Evolutionary conservation across 495 filamentous ascomycete genomes (phyloP), one percentile per base, ranked within the genome.

Genomic region (Hypoxylon perforatum): DNA sequence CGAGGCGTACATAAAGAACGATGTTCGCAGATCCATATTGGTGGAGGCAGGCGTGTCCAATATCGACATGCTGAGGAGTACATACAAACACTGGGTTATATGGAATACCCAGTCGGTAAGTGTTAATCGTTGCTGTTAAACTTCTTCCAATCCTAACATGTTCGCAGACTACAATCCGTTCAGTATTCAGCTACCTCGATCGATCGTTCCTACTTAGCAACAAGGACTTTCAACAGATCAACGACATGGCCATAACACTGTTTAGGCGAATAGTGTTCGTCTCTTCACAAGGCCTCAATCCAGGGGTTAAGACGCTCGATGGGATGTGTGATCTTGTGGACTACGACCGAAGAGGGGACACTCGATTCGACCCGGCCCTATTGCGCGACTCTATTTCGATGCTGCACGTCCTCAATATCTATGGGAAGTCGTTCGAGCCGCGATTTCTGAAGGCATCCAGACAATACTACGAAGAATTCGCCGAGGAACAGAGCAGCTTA

Each of bases 171-270:
- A 88, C 85, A 17, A 82, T 99, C 51, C 85, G 92, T 56, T 92
- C 88, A 61, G 89, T 97, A 28, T 98, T 97, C 80, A 94, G 91
- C 71, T 97, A 93, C 65, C 82, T 99, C 55, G 94, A 99, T 71
- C 87, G 95, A 59, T 91, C 92, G 4, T 97, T 91, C 73, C 85
- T 99, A 18, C 80, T 97, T 0, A 87, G 88, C 30, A 85, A 85
- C 36, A 87, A 82, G 65, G 72, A 72, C 7, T 53, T 64, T 33
- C 81, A 78, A 59, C 75, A 78, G 48, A 77, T 91, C 12, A 82
- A 87, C 64, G 87, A 87, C 65, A 79, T 86, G 74, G 79, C 79
- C 17, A 84, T 86, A 50, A 66, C 65, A 66, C 84, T 69, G 81
- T 96, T 80, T 79, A 83, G 72, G 77, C 85, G 73, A 83, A 88